A percentile compares a stretch with the other conserved stretches of the same genome.
Conservation (phyloP, 2,329 filamentous ascomycete species). For the Alternaria brassicae region DNA sequence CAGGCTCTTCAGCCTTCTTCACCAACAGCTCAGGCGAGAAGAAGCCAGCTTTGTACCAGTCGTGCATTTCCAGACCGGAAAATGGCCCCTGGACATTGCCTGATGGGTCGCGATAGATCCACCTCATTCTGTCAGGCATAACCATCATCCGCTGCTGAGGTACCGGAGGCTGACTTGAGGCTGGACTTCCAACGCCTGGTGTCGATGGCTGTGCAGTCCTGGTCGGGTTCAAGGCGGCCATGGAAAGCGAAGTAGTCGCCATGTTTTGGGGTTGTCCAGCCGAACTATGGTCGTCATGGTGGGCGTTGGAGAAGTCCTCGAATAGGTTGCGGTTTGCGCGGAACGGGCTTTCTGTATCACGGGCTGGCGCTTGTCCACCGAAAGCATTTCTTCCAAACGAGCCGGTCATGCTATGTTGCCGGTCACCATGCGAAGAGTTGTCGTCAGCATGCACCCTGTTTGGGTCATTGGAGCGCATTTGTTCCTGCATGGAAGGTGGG, state of each 20-base stretch:
- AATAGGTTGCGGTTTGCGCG: slow-evolving; percentile 48
- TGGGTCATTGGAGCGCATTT: slow-evolving; percentile 71
- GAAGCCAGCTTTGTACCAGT: slow-evolving; percentile 99
- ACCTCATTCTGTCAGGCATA: slow-evolving; percentile 98
- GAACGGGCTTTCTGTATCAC: slow-evolving; percentile 53
- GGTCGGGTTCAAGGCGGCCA: slow-evolving; percentile 43
- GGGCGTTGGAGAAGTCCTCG: slow-evolving; percentile 47
- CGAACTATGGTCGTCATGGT: slow-evolving; percentile 37
- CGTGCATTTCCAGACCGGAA: slow-evolving; percentile 97
- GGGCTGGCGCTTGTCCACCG: slow-evolving; percentile 46
- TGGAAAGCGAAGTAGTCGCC: slow-evolving; percentile 42
- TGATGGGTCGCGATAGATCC: slow-evolving; percentile 96
- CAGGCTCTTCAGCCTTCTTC: slow-evolving; percentile 89
- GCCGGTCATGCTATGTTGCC: slow-evolving; percentile 61
- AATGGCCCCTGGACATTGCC: slow-evolving; percentile 92
- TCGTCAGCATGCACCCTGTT: slow-evolving; percentile 65
- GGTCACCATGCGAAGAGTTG: slow-evolving; percentile 46
- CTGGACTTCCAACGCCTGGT: slow-evolving; percentile 55
- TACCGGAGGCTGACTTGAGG: slow-evolving; percentile 71
- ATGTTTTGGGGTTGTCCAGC: slow-evolving; percentile 30
- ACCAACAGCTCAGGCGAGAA: slow-evolving; percentile 94
- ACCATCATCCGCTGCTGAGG: slow-evolving; percentile 88
- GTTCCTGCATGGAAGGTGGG: slow-evolving; percentile 85
- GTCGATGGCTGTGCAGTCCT: slow-evolving; percentile 44
- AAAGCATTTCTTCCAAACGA: slow-evolving; percentile 71